Conservation (phyloP, 2,329 filamentous ascomycete species). For the Pseudovirgaria hyperparasitica region DNA sequence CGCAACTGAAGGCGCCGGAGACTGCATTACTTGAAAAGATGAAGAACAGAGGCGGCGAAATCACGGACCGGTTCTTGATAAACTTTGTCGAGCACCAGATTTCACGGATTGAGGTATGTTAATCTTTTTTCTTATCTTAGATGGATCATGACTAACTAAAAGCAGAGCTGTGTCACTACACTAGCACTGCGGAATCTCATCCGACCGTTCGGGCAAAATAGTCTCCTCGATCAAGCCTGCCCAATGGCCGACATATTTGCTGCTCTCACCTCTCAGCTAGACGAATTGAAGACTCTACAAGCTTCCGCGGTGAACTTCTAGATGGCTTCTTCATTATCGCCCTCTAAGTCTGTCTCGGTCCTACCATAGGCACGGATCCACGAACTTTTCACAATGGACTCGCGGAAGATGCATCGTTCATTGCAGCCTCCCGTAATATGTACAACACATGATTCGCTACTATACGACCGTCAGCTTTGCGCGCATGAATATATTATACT, state of each 20-base stretch:
- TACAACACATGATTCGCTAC: too few species aligned
- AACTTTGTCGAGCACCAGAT: constrained; percentile 93
- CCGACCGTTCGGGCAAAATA: constrained; percentile 50
- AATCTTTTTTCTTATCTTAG: neutral
- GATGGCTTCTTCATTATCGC: constrained; percentile 7
- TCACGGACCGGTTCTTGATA: constrained; percentile 77
- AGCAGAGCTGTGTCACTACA: constrained; percentile 67
- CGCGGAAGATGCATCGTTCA: too few species aligned
- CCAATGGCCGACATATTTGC: constrained; percentile 64
- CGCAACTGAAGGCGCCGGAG: constrained; percentile 63
- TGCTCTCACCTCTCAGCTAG: constrained; percentile 47
- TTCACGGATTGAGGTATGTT: constrained; percentile 79
- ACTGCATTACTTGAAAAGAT: constrained; percentile 68
- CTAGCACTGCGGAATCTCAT: constrained; percentile 69
- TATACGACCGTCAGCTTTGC: too few species aligned
- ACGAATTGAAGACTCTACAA: constrained; percentile 51
- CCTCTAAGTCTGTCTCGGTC: too few species aligned
- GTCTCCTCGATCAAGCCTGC: constrained; percentile 58
- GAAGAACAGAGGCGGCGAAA: constrained; percentile 62
- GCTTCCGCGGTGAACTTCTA: constrained; percentile 9
- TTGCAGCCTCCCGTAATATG: too few species aligned
- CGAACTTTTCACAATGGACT: too few species aligned
- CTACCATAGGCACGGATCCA: too few species aligned
- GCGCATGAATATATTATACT: too few species aligned
- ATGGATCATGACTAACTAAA: constrained; percentile 10